These are phyloP conservation scores for Ophiostoma himal-ulmi DNA, from an alignment of 2,329 filamentous ascomycete genomes.

Conservation along the genomic window DNA sequence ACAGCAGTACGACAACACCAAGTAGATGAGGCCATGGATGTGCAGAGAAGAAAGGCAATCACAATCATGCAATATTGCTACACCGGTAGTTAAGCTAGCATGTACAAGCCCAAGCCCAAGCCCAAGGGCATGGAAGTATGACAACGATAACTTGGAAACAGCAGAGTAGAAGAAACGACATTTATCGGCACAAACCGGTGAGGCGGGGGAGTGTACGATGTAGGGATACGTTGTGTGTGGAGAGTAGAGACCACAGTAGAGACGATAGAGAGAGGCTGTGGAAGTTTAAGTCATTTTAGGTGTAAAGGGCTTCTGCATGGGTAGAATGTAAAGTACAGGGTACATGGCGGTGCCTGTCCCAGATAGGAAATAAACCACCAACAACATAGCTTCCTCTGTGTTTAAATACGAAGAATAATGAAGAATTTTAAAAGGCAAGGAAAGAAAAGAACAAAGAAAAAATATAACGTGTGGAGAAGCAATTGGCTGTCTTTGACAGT, in stretches of 20 bases:
- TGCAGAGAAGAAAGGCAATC: too few species aligned
- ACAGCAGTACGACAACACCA: neutral
- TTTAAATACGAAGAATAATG: too few species aligned
- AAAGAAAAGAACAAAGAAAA: too few species aligned
- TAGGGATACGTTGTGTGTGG: neutral
- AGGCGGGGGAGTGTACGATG: neutral
- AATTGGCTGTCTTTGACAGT: too few species aligned
- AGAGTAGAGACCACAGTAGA: neutral
- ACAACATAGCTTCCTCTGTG: neutral
- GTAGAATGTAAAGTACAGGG: neutral
- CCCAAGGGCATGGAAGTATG: neutral
- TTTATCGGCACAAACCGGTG: constrained; percentile 2
- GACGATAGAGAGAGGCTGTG: neutral
- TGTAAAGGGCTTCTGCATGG: neutral
- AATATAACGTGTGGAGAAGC: too few species aligned
- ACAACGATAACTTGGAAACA: too few species aligned
- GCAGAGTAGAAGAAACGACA: neutral
- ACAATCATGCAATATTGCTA: neutral
- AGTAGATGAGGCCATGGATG: neutral
- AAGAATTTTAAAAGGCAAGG: too few species aligned
- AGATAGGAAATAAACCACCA: constrained; percentile 1
- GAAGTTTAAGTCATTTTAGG: neutral
- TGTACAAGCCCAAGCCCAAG: neutral
- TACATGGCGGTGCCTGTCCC: neutral
- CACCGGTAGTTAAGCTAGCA: neutral